These are phyloP conservation scores for Sanghuangporus weigelae DNA, from an alignment of 1,284 basidiomycete species.

Conservation along the genomic window DNA sequence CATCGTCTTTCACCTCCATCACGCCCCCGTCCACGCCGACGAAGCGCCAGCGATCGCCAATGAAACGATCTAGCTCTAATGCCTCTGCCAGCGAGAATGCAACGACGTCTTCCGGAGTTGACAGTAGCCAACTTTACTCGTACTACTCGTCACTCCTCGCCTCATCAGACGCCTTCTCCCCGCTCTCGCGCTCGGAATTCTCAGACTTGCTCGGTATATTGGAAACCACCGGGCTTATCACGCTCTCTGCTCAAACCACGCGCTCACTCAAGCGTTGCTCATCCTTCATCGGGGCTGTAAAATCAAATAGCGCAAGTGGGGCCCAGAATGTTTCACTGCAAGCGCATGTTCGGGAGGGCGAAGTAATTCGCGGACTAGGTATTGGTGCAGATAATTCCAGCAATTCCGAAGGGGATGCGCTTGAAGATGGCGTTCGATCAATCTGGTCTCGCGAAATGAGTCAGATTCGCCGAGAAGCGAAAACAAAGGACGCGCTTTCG, in stretches of 20 bases:
- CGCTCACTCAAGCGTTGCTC: constrained; percentile 48
- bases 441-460: constrained; percentile 64
- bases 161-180: constrained; percentile 44
- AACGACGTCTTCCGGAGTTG: constrained; percentile 35
- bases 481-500: constrained; percentile 27
- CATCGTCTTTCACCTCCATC: constrained; percentile 26
- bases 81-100: constrained; percentile 28
- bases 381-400: constrained; percentile 28
- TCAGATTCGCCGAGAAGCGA: constrained; percentile 50
- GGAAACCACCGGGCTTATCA: constrained; percentile 65
- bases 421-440: constrained; percentile 60
- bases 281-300: constrained; percentile 44
- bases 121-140: constrained; percentile 52
- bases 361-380: constrained; percentile 61
- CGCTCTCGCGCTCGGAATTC: constrained; percentile 72
- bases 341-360: constrained; percentile 54
- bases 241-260: constrained; percentile 31
- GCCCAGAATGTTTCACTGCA: constrained; percentile 47
- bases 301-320: constrained; percentile 34
- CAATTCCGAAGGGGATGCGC: constrained; percentile 37
- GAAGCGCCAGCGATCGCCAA: constrained; percentile 32
- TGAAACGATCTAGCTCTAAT: constrained; percentile 39
- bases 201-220: constrained; percentile 63
- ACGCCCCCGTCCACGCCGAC: constrained; percentile 30
- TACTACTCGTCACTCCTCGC: constrained; percentile 59